phyloP scores from a whole-genome alignment of 1,284 basidiomycete species.

The Inonotus hispidus region DNA sequence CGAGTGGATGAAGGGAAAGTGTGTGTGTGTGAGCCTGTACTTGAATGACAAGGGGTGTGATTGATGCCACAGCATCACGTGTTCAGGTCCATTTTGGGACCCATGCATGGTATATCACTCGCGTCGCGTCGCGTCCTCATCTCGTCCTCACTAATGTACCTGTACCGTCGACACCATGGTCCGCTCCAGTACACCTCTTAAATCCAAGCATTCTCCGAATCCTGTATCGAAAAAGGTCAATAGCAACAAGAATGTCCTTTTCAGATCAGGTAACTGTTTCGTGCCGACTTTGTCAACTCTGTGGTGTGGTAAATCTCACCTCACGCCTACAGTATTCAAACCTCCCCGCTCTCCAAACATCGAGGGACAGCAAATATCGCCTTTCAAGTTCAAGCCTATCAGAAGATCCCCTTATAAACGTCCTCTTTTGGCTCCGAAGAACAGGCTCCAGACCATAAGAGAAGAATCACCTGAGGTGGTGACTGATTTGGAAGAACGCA shows the following conservation, averaged over 20 bases:
- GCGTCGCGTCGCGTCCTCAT: neutral
- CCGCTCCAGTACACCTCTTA: constrained; percentile 7
- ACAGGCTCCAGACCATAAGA: constrained; percentile 11
- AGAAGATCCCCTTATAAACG: constrained; percentile 17
- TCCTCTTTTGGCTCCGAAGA: constrained; percentile 5
- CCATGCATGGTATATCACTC: neutral
- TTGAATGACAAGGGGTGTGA: neutral
- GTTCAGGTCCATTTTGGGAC: neutral
- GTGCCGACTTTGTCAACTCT: neutral
- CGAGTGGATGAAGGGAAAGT: neutral
- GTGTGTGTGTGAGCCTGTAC: neutral
- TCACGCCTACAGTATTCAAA: constrained; percentile 5
- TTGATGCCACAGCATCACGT: neutral
- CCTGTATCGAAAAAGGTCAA: neutral
- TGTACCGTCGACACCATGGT: constrained; percentile 4
- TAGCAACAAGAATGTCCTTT: constrained; percentile 4
- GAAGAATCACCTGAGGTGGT: constrained; percentile 15
- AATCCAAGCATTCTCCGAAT: constrained; percentile 2
- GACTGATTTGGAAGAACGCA: constrained; percentile 3
- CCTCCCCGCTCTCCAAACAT: constrained; percentile 2
- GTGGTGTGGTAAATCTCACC: neutral
- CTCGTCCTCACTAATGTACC: neutral
- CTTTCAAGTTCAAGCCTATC: constrained; percentile 10
- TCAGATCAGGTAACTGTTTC: constrained; percentile 3
- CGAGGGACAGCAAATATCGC: constrained; percentile 2